Evolutionary conservation across 768 basidiomycete genomes (phyloP).

Genomic region (Tubosaeta sp.): DNA sequence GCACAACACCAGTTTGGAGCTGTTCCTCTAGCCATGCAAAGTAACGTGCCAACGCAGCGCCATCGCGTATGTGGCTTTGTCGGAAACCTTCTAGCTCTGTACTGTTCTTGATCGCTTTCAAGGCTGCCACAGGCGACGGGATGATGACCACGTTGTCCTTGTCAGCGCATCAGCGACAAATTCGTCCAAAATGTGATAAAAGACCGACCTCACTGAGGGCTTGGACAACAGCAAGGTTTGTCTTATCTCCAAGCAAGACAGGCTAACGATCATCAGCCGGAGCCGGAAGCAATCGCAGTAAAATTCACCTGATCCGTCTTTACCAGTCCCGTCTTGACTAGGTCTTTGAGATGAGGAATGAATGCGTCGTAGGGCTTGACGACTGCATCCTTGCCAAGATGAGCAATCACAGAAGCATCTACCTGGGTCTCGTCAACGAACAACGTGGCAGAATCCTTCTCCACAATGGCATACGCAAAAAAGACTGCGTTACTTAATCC

Average conservation of each 20-base stretch:
- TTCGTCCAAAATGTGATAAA: background rate
- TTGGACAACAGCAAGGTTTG: slow-evolving; percentile 77
- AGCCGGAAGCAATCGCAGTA: slow-evolving; percentile 3
- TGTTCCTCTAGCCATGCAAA: slow-evolving; percentile 94
- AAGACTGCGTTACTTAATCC: slow-evolving; percentile 52
- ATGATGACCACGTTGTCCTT: slow-evolving; percentile 57
- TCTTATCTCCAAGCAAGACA: slow-evolving; percentile 71
- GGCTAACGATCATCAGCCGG: slow-evolving; percentile 39
- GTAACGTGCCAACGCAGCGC: slow-evolving; percentile 81
- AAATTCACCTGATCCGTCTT: slow-evolving; percentile 29
- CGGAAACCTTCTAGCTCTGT: slow-evolving; percentile 89
- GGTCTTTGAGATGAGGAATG: slow-evolving; percentile 55
- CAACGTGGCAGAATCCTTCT: slow-evolving; percentile 49
- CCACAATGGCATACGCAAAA: slow-evolving; percentile 87
- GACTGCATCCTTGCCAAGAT: slow-evolving; percentile 58
- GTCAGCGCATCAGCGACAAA: slow-evolving; percentile 3
- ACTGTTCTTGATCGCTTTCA: slow-evolving; percentile 77
- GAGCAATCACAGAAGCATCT: slow-evolving; percentile 35
- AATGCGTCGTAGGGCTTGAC: slow-evolving; percentile 68
- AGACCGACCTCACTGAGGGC: slow-evolving; percentile 63
- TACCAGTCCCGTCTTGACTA: slow-evolving; percentile 36
- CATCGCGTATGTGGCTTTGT: slow-evolving; percentile 84
- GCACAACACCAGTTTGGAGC: slow-evolving; percentile 51
- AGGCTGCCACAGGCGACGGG: slow-evolving; percentile 70
- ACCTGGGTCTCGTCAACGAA: slow-evolving; percentile 61